phyloP scores from a whole-genome alignment of 768 basidiomycete species.

The Amanita phalloides region DNA sequence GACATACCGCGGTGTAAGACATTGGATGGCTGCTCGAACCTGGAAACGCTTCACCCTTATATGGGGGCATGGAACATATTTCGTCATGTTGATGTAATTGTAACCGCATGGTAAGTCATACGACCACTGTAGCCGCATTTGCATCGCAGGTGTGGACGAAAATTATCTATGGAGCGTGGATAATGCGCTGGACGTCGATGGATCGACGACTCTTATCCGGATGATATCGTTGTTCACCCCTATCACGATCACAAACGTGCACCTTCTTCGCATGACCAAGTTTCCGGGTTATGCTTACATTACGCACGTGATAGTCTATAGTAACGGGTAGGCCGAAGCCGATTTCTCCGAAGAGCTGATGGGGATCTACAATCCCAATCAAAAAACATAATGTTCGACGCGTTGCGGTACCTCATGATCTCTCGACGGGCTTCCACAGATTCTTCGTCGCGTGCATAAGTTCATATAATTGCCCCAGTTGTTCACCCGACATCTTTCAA shows the following conservation, averaged over 20 bases:
- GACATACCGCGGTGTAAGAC: conserved; percentile 19
- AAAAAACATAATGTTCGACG: neutral
- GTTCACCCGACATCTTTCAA: conserved; percentile 75
- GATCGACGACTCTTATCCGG: too few species aligned
- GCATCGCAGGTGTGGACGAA: too few species aligned
- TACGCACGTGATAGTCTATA: conserved; percentile 8
- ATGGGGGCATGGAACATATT: neutral
- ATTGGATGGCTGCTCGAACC: too few species aligned
- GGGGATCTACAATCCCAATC: neutral
- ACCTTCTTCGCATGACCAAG: neutral
- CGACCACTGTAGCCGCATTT: too few species aligned
- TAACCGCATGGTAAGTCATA: too few species aligned
- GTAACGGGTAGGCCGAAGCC: neutral
- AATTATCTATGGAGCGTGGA: too few species aligned
- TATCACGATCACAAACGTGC: neutral
- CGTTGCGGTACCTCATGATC: neutral
- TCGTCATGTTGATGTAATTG: neutral
- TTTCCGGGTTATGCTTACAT: too few species aligned
- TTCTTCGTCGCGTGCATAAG: conserved; percentile 87
- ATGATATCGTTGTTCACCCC: too few species aligned
- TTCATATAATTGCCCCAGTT: conserved; percentile 89
- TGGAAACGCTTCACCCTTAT: neutral
- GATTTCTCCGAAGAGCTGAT: neutral
- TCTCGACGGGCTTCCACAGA: conserved; percentile 60
- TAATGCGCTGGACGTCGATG: too few species aligned